These are phyloP conservation scores for Claviceps quebecensis DNA, from an alignment of 2,329 filamentous ascomycete species.

Conservation along the genomic window DNA sequence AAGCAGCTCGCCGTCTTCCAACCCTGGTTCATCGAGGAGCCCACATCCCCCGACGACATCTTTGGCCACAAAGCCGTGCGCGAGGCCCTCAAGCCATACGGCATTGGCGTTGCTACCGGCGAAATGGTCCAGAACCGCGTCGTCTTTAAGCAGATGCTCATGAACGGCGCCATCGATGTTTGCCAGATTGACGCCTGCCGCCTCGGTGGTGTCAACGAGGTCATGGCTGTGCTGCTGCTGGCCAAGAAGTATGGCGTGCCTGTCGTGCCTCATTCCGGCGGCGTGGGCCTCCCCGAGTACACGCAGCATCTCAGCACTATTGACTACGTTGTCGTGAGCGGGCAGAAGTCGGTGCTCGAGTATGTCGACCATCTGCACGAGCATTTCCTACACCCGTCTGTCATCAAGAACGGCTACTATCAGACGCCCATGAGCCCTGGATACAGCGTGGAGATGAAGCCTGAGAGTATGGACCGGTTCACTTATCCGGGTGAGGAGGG, in stretches of 20 bases:
- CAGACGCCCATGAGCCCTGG: slow-evolving; percentile 71
- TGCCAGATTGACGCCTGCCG: slow-evolving; percentile 86
- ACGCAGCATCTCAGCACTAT: slow-evolving; percentile 87
- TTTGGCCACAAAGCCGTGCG: slow-evolving; percentile 77
- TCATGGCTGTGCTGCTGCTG: slow-evolving; percentile 77
- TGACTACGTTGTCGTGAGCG: slow-evolving; percentile 78
- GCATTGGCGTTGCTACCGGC: slow-evolving; percentile 76
- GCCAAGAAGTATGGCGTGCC: slow-evolving; percentile 67
- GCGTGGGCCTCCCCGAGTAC: slow-evolving; percentile 84
- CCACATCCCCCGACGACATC: slow-evolving; percentile 79
- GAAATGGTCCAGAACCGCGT: slow-evolving; percentile 96
- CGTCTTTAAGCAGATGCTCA: slow-evolving; percentile 83
- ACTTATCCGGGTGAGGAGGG: slow-evolving; percentile 63
- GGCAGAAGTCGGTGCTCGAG: slow-evolving; percentile 70
- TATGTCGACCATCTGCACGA: slow-evolving; percentile 91
- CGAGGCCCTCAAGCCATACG: slow-evolving; percentile 59
- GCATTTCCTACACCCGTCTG: slow-evolving; percentile 72
- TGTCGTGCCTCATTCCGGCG: slow-evolving; percentile 78
- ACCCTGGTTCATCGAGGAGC: slow-evolving; percentile 92
- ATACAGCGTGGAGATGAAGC: slow-evolving; percentile 90
- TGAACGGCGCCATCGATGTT: slow-evolving; percentile 67
- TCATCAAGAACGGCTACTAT: slow-evolving; percentile 76
- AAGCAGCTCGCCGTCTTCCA: slow-evolving; percentile 66
- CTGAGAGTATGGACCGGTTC: slow-evolving; percentile 69
- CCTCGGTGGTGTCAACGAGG: slow-evolving; percentile 82